Conservation (phyloP, 441 rosid species). For the Arabidopsis lyrata region DNA sequence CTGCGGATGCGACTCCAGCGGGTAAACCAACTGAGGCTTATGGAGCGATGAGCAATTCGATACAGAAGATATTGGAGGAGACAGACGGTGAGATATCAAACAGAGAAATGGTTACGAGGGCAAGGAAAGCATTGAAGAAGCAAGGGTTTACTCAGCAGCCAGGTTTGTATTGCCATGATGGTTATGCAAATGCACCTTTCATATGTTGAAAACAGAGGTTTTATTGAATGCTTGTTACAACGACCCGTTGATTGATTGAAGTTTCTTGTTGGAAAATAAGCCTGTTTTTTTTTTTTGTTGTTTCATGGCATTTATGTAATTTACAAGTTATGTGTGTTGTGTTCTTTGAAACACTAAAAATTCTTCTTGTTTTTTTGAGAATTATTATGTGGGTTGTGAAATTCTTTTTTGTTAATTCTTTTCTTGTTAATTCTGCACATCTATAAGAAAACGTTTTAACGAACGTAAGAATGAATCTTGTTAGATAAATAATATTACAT, state of each 20-base stretch:
- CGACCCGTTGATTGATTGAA: conserved; percentile 16
- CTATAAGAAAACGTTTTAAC: neutral
- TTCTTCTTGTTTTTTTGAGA: conserved; percentile 18
- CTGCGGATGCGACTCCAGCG: conserved; percentile 95
- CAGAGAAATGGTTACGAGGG: conserved; percentile 64
- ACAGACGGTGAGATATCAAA: conserved; percentile 66
- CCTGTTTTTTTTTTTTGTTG: conserved; percentile 5
- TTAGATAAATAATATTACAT: conserved; percentile 41
- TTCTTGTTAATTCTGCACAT: neutral
- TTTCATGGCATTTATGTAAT: conserved; percentile 40
- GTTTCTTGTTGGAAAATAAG: conserved; percentile 39
- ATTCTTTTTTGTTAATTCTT: neutral
- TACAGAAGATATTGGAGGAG: conserved; percentile 72
- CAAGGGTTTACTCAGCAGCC: conserved; percentile 94
- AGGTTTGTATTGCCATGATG: conserved; percentile 81
- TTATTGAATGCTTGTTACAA: conserved; percentile 5
- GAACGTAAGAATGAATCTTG: conserved; percentile 24
- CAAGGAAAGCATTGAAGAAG: conserved; percentile 67
- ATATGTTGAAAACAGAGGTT: conserved; percentile 47
- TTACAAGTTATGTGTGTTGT: conserved; percentile 27
- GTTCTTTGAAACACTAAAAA: conserved; percentile 20
- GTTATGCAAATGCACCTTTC: conserved; percentile 59
- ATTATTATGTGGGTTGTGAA: neutral
- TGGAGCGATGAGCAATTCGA: conserved; percentile 93
- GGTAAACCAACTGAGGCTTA: conserved; percentile 75